Evolutionary conservation across 202 grass and related monocot species (phyloP).

Genomic region (Dendrocalamus latiflorus): DNA sequence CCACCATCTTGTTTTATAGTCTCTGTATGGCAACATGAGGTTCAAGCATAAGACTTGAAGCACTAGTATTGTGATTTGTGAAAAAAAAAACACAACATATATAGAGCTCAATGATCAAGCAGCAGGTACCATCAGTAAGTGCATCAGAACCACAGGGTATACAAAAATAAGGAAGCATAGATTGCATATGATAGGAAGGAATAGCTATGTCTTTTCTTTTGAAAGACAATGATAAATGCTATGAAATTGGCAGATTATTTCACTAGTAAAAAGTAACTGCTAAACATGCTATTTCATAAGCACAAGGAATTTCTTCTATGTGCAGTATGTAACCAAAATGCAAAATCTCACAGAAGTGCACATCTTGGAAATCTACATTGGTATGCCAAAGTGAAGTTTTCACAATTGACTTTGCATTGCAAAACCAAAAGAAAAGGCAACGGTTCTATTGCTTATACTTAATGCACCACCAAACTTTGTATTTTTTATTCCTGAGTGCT

Average conservation of each 20-base stretch:
- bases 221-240: neutral
- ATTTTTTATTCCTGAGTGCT: neutral
- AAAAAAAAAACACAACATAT: neutral
- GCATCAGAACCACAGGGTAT: neutral
- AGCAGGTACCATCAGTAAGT: neutral
- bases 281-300: neutral
- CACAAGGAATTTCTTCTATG: neutral
- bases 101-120: neutral
- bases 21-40: neutral
- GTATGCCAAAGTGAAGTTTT: neutral
- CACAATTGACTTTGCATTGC: neutral
- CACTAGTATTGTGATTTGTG: neutral
- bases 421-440: neutral
- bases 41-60: neutral
- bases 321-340: neutral
- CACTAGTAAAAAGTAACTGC: neutral
- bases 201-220: neutral
- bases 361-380: neutral
- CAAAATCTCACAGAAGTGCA: neutral
- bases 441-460: neutral
- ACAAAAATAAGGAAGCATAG: neutral
- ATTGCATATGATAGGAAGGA: neutral
- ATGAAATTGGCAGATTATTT: neutral
- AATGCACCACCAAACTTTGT: neutral
- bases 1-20: conserved; percentile 58